Evolutionary conservation across 805 yeast genomes (phyloP), one percentile per base, ranked within the genome.

Genomic region (Suhomyces pyralidae): DNA sequence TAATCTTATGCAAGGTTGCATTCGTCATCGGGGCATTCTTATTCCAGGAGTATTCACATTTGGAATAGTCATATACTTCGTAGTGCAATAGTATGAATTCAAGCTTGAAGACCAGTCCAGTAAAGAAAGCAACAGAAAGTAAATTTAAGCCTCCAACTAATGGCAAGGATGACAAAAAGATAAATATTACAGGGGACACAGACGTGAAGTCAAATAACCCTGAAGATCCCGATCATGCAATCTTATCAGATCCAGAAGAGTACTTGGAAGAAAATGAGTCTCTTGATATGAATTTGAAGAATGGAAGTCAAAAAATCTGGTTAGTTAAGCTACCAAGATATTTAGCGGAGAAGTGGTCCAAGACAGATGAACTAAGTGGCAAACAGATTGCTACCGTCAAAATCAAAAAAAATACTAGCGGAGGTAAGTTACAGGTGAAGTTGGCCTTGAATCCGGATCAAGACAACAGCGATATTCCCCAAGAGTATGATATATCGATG

Each of bases 271-370:
- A 70, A 55, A 76, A 86, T 61, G 96, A 87, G 69, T 79, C 89
- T 12, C 77, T 92, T 28, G 96, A 94, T 67, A 76, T 94, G 68
- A 89, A 91, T 64, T 69, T 91, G 49, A 56, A 76, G 1, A 73
- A 76, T 28, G 82, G 85, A 14, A 77, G 71, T 46, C 85, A 87
- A 61, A 90, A 90, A 59, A 85, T 94, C 42, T 94, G 98, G 99
- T 76, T 94, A 20, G 96, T 94, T 22, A 82, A 94, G 60, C 73
- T 94, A 63, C 98, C 99, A 1, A 84, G 89, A 63, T 90, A 90
- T 63, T 73, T 94, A 55, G 87, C 96, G 28, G 89, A 86, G 40
- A 78, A 81, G 58, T 90, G 97, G 96, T 79, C 84, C 50, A 79
- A 86, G 25, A 53, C 81, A 50, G 82, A 77, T 22, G 72, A 74